Conservation (phyloP, 1,139 yeast genomes). For the Protomyces lactucae-debilis region DNA sequence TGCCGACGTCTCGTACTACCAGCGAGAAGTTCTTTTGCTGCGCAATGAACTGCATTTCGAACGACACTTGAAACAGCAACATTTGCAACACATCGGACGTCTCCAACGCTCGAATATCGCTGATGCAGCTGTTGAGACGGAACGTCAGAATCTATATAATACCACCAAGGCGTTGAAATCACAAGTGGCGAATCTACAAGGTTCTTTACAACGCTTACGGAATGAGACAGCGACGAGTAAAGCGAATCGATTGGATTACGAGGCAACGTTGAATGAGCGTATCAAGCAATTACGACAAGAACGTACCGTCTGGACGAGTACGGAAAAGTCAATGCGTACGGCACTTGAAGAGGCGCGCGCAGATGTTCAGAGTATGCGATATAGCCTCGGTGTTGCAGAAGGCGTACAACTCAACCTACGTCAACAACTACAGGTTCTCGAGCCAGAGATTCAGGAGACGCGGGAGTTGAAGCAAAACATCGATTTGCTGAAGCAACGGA, state of each 20-base stretch:
- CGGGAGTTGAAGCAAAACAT: constrained; percentile 15
- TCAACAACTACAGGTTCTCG: constrained; percentile 13
- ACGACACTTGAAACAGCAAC: constrained; percentile 52
- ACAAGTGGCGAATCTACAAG: constrained; percentile 24
- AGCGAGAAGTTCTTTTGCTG: constrained; percentile 54
- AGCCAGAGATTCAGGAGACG: constrained; percentile 21
- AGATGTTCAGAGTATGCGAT: constrained; percentile 10
- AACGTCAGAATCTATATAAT: constrained; percentile 29
- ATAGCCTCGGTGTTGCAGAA: constrained; percentile 14
- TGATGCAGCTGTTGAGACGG: constrained; percentile 30
- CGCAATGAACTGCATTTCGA: constrained; percentile 63
- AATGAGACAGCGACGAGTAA: constrained; percentile 28
- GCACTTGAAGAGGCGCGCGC: constrained; percentile 9
- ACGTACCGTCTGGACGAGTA: constrained; percentile 8
- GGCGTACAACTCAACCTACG: constrained; percentile 2
- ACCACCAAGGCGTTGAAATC: constrained; percentile 29
- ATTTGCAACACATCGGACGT: constrained; percentile 46
- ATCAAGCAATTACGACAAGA: constrained; percentile 29
- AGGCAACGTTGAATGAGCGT: constrained; percentile 28
- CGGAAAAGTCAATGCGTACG: constrained; percentile 5
- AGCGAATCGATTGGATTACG: constrained; percentile 25
- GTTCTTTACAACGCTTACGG: constrained; percentile 21
- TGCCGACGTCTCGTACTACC: constrained; percentile 34
- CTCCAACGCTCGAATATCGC: constrained; percentile 35
- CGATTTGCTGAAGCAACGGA: constrained; percentile 5